Conservation (phyloP, 139 green algal genomes). For the Choricystis sp. region DNA sequence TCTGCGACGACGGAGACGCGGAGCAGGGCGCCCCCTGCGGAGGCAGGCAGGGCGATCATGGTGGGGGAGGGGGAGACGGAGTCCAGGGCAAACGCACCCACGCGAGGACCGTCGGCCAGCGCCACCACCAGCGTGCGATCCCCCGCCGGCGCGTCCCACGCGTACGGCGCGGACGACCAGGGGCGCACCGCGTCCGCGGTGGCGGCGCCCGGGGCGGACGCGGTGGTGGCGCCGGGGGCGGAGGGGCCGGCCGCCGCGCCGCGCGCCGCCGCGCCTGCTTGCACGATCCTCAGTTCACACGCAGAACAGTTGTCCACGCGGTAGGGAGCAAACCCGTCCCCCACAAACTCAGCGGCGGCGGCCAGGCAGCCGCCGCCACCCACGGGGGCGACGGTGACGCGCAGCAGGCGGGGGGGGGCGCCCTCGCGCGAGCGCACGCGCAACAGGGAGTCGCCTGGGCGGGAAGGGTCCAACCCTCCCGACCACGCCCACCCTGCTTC, state of each 20-base stretch:
- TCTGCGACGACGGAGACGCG: conserved; percentile 35
- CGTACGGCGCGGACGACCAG: conserved; percentile 59
- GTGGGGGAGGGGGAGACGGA: conserved; percentile 11
- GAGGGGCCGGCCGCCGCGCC: neutral
- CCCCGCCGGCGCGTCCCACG: conserved; percentile 65
- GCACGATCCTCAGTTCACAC: conserved; percentile 43
- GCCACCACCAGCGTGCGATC: conserved; percentile 43
- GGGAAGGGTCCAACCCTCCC: conserved; percentile 44
- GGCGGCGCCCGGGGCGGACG: conserved; percentile 14
- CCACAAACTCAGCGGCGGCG: conserved; percentile 29
- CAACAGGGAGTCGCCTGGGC: conserved; percentile 47
- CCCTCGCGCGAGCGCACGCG: conserved; percentile 37
- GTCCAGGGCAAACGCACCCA: conserved; percentile 46
- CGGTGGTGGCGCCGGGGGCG: too few species aligned
- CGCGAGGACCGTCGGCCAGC: conserved; percentile 28
- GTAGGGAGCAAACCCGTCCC: conserved; percentile 42
- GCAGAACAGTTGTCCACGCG: conserved; percentile 73
- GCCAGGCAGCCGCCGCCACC: conserved; percentile 17
- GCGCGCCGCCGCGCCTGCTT: conserved; percentile 6
- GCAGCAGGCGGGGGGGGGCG: neutral
- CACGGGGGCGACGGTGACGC: neutral
- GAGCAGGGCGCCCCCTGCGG: conserved; percentile 6
- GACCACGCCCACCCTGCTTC: conserved; percentile 71
- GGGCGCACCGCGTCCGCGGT: conserved; percentile 61
- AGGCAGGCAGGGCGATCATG: conserved; percentile 1